phyloP scores from a whole-genome alignment of 768 basidiomycete genomes.

The Serendipita sp. region DNA sequence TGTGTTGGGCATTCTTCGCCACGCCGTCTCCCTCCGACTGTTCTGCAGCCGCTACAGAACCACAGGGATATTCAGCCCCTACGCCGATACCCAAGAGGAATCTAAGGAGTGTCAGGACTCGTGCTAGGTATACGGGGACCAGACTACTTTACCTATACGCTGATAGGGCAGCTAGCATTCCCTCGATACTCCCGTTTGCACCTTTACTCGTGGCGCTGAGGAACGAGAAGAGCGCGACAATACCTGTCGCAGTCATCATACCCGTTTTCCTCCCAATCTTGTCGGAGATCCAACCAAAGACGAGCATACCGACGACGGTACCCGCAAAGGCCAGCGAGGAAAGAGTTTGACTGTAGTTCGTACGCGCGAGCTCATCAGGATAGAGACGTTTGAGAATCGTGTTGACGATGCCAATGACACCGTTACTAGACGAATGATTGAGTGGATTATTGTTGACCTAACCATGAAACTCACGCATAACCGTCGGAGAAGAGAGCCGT shows the following conservation, averaged over 20 bases:
- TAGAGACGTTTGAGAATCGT: constrained; percentile 61
- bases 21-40: constrained; percentile 75
- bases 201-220: constrained; percentile 75
- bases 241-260: constrained; percentile 75
- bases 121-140: background rate
- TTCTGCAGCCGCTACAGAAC: constrained; percentile 76
- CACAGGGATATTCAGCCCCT: constrained; percentile 82
- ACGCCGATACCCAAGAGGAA: constrained; percentile 82
- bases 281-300: constrained; percentile 55
- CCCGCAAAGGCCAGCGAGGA: constrained; percentile 69
- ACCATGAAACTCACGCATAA: constrained; percentile 27
- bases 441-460: constrained; percentile 4
- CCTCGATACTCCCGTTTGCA: constrained; percentile 49
- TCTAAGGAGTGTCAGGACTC: constrained; percentile 22
- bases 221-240: constrained; percentile 69
- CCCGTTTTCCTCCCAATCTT: constrained; percentile 75
- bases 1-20: constrained; percentile 62
- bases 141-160: constrained; percentile 45
- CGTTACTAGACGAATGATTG: constrained; percentile 48
- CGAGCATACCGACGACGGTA: constrained; percentile 46
- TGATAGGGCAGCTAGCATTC: constrained; percentile 60
- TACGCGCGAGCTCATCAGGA: constrained; percentile 28
- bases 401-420: constrained; percentile 12
- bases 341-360: constrained; percentile 49
- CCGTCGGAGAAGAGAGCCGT: constrained; percentile 82